phyloP scores from a whole-genome alignment of 2,329 filamentous ascomycete species.

The Aaosphaeria pasadenensis region DNA sequence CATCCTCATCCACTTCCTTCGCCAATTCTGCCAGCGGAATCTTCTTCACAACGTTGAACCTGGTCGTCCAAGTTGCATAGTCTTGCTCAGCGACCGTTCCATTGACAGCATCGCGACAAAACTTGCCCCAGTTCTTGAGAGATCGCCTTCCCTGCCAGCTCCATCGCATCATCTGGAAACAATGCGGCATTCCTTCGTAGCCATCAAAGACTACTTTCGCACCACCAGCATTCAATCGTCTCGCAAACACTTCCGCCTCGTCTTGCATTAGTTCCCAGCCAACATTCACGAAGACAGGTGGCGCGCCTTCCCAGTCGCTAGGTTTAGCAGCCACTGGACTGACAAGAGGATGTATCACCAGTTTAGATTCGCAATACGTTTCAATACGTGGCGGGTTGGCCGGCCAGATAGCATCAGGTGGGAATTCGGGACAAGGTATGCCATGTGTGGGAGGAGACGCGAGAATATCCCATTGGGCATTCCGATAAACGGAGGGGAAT shows the following conservation, averaged over 20 bases:
- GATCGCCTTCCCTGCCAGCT: conserved; percentile 19
- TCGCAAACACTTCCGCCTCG: conserved; percentile 62
- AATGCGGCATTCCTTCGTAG: conserved; percentile 79
- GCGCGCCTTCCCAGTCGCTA: conserved; percentile 57
- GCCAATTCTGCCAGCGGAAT: background rate
- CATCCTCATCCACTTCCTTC: background rate
- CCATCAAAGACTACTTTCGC: conserved; percentile 65
- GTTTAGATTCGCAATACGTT: conserved; percentile 44
- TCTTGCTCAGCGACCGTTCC: background rate
- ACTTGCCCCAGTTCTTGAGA: conserved; percentile 35
- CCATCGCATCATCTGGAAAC: conserved; percentile 52
- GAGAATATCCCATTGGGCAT: conserved; percentile 63
- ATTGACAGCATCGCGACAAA: conserved; percentile 28
- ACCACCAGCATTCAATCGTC: conserved; percentile 54
- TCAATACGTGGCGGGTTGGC: conserved; percentile 45
- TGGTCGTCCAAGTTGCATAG: background rate
- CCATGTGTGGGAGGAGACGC: conserved; percentile 35
- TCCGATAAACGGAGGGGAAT: conserved; percentile 54
- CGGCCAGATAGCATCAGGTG: conserved; percentile 51
- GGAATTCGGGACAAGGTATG: conserved; percentile 34
- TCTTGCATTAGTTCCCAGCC: conserved; percentile 72
- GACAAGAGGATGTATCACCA: conserved; percentile 63
- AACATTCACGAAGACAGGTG: conserved; percentile 65
- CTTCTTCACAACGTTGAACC: background rate
- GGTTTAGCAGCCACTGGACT: conserved; percentile 54